A percentile compares a stretch with the other conserved stretches of the same genome.
These are phyloP conservation scores for Sapria himalayana DNA, from an alignment of 345 rosid species.

Conservation along the genomic window DNA sequence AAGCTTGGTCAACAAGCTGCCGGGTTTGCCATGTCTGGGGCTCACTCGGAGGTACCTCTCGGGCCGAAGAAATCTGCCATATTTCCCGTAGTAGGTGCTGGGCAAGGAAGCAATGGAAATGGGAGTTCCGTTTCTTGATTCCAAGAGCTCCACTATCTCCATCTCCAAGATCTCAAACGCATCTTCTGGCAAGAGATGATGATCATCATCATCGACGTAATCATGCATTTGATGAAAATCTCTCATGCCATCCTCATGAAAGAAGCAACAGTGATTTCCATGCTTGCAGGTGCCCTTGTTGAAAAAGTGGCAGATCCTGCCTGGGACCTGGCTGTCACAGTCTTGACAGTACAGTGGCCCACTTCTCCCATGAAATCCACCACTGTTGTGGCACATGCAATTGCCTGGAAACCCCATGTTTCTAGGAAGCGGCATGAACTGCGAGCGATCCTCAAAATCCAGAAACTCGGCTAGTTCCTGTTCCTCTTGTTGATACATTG, in stretches of 20 bases:
- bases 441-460: constrained; percentile 25
- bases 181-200: constrained; percentile 13
- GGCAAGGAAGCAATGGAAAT: constrained; percentile 54
- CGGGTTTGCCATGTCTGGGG: constrained; percentile 54
- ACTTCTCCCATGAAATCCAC: constrained; percentile 22
- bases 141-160: constrained; percentile 35
- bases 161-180: constrained; percentile 31
- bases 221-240: constrained; percentile 16
- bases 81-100: constrained; percentile 37
- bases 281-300: constrained; percentile 50
- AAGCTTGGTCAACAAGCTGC: constrained; percentile 47
- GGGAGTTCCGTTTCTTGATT: constrained; percentile 33
- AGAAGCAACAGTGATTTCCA: constrained; percentile 37
- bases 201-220: constrained; percentile 20
- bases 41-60: constrained; percentile 60
- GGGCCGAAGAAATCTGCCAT: constrained; percentile 40
- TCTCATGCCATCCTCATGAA: constrained; percentile 18
- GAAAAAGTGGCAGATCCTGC: constrained; percentile 37
- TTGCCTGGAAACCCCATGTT: constrained; percentile 12
- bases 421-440: constrained; percentile 12
- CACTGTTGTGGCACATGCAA: constrained; percentile 13
- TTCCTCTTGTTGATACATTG: constrained; percentile 11
- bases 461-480: constrained; percentile 18
- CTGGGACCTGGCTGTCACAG: constrained; percentile 12
- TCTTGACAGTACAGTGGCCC: constrained; percentile 35